Conservation (phyloP, 768 basidiomycete species). For the Grammothele lineata region DNA sequence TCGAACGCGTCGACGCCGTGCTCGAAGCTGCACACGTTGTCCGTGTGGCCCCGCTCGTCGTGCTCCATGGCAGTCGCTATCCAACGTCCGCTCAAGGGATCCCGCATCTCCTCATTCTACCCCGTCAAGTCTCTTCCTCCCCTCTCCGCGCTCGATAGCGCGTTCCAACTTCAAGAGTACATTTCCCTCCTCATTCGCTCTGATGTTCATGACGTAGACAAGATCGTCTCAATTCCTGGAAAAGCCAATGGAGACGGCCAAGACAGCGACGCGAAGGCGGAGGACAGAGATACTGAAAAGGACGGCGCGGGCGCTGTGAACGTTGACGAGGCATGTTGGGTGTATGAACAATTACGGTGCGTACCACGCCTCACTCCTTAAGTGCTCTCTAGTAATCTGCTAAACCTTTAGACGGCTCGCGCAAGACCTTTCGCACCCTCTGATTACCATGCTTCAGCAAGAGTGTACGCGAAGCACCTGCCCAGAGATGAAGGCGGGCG, state of each 20-base stretch:
- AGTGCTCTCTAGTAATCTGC: not conserved
- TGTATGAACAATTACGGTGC: slow-evolving; percentile 64
- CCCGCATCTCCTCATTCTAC: slow-evolving; percentile 76
- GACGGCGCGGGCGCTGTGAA: slow-evolving; percentile 42
- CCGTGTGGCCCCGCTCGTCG: too few relatives aligned
- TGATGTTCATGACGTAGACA: slow-evolving; percentile 85
- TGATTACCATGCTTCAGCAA: slow-evolving; percentile 80
- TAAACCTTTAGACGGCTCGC: slow-evolving; percentile 65
- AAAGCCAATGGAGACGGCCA: slow-evolving; percentile 28
- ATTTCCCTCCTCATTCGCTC: slow-evolving; percentile 81
- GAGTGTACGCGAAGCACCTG: slow-evolving; percentile 85
- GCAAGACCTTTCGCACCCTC: slow-evolving; percentile 80
- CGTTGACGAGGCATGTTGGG: slow-evolving; percentile 84
- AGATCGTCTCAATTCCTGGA: slow-evolving; percentile 74
- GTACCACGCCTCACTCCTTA: too few relatives aligned
- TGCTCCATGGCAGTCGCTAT: slow-evolving; percentile 30
- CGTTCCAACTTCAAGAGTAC: slow-evolving; percentile 94
- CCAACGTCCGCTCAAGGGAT: slow-evolving; percentile 71
- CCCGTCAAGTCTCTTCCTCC: slow-evolving; percentile 69
- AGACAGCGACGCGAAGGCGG: slow-evolving; percentile 13
- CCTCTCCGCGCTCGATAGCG: slow-evolving; percentile 76
- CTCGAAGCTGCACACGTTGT: too few relatives aligned
- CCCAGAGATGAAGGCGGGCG: slow-evolving; percentile 98
- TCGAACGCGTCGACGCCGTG: too few relatives aligned
- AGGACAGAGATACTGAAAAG: slow-evolving; percentile 27